Percentiles rank a stretch among this genome's conserved stretches.
phyloP scores from a whole-genome alignment of 768 basidiomycete genomes.

The Leccinum variicolor region DNA sequence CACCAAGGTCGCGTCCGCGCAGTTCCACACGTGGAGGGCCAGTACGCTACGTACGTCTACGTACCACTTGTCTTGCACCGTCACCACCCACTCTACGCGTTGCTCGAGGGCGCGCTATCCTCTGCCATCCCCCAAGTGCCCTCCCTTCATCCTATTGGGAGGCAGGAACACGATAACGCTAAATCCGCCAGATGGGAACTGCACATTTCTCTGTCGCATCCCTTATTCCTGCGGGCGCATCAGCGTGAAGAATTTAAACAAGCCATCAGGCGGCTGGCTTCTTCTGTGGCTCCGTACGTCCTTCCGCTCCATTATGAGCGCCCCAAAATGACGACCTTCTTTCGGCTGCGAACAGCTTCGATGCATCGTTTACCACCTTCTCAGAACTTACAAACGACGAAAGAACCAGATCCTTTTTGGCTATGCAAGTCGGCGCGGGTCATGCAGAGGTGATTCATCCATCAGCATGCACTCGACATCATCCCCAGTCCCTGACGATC shows the following conservation, averaged over 20 bases:
- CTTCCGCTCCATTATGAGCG: not conserved
- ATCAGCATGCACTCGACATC: not conserved
- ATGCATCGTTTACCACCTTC: constrained; percentile 68
- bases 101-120: constrained; percentile 44
- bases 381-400: constrained; percentile 78
- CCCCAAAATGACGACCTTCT: constrained; percentile 3
- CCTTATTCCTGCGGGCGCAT: constrained; percentile 73
- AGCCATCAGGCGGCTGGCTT: constrained; percentile 54
- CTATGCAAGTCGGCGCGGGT: constrained; percentile 81
- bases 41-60: constrained; percentile 79
- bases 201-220: constrained; percentile 84
- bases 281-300: constrained; percentile 43
- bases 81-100: constrained; percentile 40
- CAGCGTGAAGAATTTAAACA: constrained; percentile 72
- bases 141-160: constrained; percentile 44
- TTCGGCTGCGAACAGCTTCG: constrained; percentile 48
- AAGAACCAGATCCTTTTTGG: constrained; percentile 74
- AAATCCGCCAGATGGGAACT: constrained; percentile 40
- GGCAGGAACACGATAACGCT: constrained; percentile 2
- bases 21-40: constrained; percentile 81
- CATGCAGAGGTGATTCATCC: constrained; percentile 58
- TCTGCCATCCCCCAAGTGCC: constrained; percentile 46
- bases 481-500: constrained; percentile 15
- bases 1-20: constrained; percentile 84
- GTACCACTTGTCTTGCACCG: constrained; percentile 52